These are phyloP conservation scores for Alternaria longipes DNA, from an alignment of 2,329 filamentous ascomycete genomes.

Conservation along the genomic window DNA sequence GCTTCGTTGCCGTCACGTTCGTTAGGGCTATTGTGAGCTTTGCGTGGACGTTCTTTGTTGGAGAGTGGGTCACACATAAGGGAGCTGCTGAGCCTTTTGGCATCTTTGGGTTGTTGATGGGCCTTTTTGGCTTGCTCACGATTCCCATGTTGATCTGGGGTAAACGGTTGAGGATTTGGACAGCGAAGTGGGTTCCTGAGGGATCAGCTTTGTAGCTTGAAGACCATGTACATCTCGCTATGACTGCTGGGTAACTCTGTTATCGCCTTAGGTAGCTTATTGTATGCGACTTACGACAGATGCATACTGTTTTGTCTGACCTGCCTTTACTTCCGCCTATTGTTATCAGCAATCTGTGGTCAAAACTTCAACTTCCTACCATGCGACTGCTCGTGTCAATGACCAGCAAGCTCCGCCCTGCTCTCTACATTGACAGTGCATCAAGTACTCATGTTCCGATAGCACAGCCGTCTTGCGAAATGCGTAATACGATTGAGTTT, in stretches of 20 bases:
- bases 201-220: slow-evolving; percentile 21
- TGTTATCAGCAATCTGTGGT: neutral
- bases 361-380: neutral
- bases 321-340: neutral
- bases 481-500: neutral
- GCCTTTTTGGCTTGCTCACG: slow-evolving; percentile 55
- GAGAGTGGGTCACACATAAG: slow-evolving; percentile 56
- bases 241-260: neutral
- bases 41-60: slow-evolving; percentile 64
- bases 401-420: no score
- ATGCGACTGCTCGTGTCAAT: neutral
- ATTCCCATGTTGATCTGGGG: slow-evolving; percentile 53
- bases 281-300: no score
- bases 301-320: no score
- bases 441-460: neutral
- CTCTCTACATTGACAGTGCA: neutral
- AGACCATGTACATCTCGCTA: neutral
- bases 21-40: slow-evolving; percentile 61
- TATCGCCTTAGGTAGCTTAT: no score
- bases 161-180: slow-evolving; percentile 55
- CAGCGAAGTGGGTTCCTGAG: slow-evolving; percentile 45
- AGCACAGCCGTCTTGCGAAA: neutral
- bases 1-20: slow-evolving; percentile 63
- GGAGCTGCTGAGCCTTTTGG: slow-evolving; percentile 63
- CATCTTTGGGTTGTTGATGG: slow-evolving; percentile 63